phyloP scores from a whole-genome alignment of 2,329 filamentous ascomycete species.

The Cladosporium halotolerans region DNA sequence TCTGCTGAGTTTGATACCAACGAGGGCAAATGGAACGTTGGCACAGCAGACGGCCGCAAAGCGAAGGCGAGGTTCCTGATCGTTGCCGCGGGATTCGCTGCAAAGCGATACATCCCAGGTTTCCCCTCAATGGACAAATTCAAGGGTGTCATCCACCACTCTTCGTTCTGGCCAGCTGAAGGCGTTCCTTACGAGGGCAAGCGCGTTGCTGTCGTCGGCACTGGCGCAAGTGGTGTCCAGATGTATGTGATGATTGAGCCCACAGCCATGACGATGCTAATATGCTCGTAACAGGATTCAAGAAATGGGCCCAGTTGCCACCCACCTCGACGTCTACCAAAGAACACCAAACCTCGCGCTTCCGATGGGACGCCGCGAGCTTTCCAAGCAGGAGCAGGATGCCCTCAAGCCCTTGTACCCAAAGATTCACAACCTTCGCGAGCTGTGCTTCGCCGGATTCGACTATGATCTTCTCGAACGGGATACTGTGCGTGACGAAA shows the following conservation, averaged over 20 bases:
- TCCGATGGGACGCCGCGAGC: conserved; percentile 50
- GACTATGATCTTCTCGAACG: conserved; percentile 50
- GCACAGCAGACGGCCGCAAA: conserved; percentile 46
- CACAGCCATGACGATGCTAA: conserved; percentile 24
- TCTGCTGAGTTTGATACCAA: conserved; percentile 47
- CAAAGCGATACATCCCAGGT: conserved; percentile 56
- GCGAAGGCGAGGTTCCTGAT: conserved; percentile 48
- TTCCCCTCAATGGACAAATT: conserved; percentile 56
- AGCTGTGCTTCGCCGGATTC: conserved; percentile 54
- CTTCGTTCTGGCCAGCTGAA: conserved; percentile 35
- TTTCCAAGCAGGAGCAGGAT: conserved; percentile 49
- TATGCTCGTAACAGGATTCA: conserved; percentile 31
- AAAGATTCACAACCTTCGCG: conserved; percentile 47
- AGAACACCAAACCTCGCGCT: conserved; percentile 61
- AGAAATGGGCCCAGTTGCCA: conserved; percentile 40
- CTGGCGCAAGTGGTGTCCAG: conserved; percentile 59
- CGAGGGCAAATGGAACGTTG: conserved; percentile 45
- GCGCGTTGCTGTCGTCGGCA: conserved; percentile 57
- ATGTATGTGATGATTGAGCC: conserved; percentile 34
- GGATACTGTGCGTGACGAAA: conserved; percentile 33
- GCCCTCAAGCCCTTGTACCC: conserved; percentile 35
- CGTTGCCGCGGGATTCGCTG: conserved; percentile 51
- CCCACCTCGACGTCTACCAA: conserved; percentile 54
- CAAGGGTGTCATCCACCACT: conserved; percentile 48
- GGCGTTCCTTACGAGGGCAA: conserved; percentile 54